Conservation (phyloP, 2,329 filamentous ascomycete species). For the Fusarium sp. region DNA sequence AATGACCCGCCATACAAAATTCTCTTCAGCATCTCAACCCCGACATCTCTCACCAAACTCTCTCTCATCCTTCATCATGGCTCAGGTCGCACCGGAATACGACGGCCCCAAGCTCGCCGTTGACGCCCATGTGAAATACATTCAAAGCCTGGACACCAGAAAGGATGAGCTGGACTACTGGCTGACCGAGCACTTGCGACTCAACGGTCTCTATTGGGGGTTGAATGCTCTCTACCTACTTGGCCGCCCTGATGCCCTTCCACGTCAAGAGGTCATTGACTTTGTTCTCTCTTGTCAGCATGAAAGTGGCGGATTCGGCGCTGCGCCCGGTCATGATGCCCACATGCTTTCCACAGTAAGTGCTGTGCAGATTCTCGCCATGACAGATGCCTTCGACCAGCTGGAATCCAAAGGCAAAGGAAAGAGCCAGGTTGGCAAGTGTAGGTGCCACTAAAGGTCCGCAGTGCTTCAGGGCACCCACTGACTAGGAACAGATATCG, state of each 20-base stretch:
- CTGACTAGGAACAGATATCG: slow-evolving; percentile 69
- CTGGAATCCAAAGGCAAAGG: slow-evolving; percentile 75
- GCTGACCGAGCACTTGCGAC: slow-evolving; percentile 94
- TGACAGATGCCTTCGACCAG: slow-evolving; percentile 84
- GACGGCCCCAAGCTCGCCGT: slow-evolving; percentile 59
- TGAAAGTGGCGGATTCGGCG: slow-evolving; percentile 89
- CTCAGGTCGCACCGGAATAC: slow-evolving; percentile 39
- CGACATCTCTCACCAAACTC: not conserved
- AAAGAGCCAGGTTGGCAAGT: slow-evolving; percentile 79
- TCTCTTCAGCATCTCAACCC: slow-evolving; percentile 21
- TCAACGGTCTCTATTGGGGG: slow-evolving; percentile 98
- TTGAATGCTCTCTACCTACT: slow-evolving; percentile 89
- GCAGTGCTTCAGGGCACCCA: slow-evolving; percentile 23
- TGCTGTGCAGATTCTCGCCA: slow-evolving; percentile 91
- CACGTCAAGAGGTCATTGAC: slow-evolving; percentile 82
- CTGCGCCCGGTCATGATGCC: slow-evolving; percentile 92
- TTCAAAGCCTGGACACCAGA: slow-evolving; percentile 89
- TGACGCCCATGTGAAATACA: slow-evolving; percentile 84
- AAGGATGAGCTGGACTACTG: slow-evolving; percentile 98
- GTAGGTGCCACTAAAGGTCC: slow-evolving; percentile 62
- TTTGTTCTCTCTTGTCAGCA: slow-evolving; percentile 97
- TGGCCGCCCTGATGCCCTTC: slow-evolving; percentile 81
- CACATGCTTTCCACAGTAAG: slow-evolving; percentile 98
- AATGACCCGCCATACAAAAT: slow-evolving; percentile 23
- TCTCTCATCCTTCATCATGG: slow-evolving; percentile 40